phyloP scores from a whole-genome alignment of 2,329 filamentous ascomycete species.

The Purpureocillium takamizusanense region DNA sequence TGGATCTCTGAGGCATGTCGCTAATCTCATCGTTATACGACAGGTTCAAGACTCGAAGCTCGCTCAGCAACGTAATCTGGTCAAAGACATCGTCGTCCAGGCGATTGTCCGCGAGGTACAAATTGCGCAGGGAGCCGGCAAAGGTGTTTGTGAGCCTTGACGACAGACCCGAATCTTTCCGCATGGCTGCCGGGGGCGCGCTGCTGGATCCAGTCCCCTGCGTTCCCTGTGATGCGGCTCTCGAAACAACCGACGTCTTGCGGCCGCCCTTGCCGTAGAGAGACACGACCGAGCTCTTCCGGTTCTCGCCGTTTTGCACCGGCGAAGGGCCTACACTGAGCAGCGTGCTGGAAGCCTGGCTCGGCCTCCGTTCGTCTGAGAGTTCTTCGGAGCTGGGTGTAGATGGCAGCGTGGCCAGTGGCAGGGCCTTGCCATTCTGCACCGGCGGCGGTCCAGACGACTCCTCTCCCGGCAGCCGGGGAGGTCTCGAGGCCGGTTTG shows the following conservation, averaged over 20 bases:
- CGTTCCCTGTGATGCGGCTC: slow-evolving; percentile 40
- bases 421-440: slow-evolving; percentile 30
- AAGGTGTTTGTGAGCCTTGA: slow-evolving; percentile 78
- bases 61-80: slow-evolving; percentile 71
- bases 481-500: slow-evolving; percentile 66
- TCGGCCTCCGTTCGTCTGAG: slow-evolving; percentile 62
- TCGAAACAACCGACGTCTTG: slow-evolving; percentile 75
- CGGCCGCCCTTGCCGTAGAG: slow-evolving; percentile 70
- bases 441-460: slow-evolving; percentile 21
- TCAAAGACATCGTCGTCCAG: slow-evolving; percentile 94
- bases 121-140: slow-evolving; percentile 70
- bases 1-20: slow-evolving; percentile 81
- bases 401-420: slow-evolving; percentile 36
- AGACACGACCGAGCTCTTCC: slow-evolving; percentile 81
- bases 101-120: slow-evolving; percentile 89
- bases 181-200: slow-evolving; percentile 41
- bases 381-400: slow-evolving; percentile 74
- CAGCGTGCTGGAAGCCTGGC: slow-evolving; percentile 70
- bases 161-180: slow-evolving; percentile 87
- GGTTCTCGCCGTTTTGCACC: slow-evolving; percentile 45
- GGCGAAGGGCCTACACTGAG: slow-evolving; percentile 71
- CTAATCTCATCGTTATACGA: slow-evolving; percentile 86
- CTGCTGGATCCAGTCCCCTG: slow-evolving; percentile 34
- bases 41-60: slow-evolving; percentile 81
- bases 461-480: slow-evolving; percentile 49